phyloP scores from a whole-genome alignment of 306 rosid genomes.

The Pterocarpus santalinus region DNA sequence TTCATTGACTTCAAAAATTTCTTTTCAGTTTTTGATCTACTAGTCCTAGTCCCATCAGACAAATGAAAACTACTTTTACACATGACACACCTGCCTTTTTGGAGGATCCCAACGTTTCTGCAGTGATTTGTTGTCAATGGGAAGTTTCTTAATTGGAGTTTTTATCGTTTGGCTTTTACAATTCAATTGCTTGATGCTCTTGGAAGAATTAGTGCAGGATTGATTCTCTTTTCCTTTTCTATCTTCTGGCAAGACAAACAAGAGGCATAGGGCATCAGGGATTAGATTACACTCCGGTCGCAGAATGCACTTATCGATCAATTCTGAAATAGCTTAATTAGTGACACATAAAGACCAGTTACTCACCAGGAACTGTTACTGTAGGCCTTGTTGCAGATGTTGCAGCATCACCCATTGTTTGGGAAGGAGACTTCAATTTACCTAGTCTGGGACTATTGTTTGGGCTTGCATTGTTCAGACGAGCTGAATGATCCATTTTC shows the following conservation, averaged over 20 bases:
- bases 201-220: constrained; percentile 50
- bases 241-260: constrained; percentile 61
- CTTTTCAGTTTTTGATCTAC: background rate
- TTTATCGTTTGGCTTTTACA: constrained; percentile 44
- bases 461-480: constrained; percentile 40
- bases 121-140: constrained; percentile 56
- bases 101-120: constrained; percentile 57
- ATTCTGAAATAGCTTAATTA: constrained; percentile 1
- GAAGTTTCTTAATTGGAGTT: constrained; percentile 59
- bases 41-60: background rate
- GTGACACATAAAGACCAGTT: constrained; percentile 18
- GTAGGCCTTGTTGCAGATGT: constrained; percentile 37
- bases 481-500: constrained; percentile 57
- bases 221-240: constrained; percentile 73
- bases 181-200: constrained; percentile 54
- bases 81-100: constrained; percentile 60
- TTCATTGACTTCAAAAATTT: constrained; percentile 19
- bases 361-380: constrained; percentile 57
- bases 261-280: background rate
- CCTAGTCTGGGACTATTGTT: constrained; percentile 45
- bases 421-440: constrained; percentile 53
- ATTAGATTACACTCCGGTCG: constrained; percentile 2
- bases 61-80: constrained; percentile 9
- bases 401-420: constrained; percentile 30
- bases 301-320: background rate